Percentiles rank a stretch among this genome's conserved stretches.
Conservation (phyloP, 805 yeast species). For the Cyberlindnera americana region DNA sequence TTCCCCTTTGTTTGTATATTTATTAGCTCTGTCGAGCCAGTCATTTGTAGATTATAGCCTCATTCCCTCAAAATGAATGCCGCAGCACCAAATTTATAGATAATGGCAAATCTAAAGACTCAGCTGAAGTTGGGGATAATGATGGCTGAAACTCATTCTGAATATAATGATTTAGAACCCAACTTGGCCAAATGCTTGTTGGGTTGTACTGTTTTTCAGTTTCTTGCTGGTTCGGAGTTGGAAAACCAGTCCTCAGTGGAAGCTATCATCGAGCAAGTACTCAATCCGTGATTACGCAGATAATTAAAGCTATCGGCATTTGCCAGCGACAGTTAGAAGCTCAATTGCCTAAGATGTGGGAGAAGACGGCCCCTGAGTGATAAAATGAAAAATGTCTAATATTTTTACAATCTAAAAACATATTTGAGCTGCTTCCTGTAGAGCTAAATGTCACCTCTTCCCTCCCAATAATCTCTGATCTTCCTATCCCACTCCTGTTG, state of each 20-base stretch:
- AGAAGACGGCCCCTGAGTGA: slow-evolving; percentile 17
- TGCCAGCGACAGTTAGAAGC: slow-evolving; percentile 27
- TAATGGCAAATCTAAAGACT: too few species aligned
- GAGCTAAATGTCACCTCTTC: slow-evolving; percentile 16
- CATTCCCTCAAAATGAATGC: too few species aligned
- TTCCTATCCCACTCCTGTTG: slow-evolving; percentile 21
- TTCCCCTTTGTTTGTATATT: too few species aligned
- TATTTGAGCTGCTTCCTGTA: too few species aligned
- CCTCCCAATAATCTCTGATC: slow-evolving; percentile 29
- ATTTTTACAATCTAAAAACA: background rate
- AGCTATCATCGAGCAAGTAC: slow-evolving; percentile 23
- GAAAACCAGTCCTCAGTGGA: slow-evolving; percentile 21
- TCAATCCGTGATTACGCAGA: slow-evolving; percentile 6
- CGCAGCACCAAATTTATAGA: too few species aligned
- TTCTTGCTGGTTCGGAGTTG: slow-evolving; percentile 25
- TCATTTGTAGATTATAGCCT: too few species aligned
- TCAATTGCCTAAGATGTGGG: slow-evolving; percentile 29
- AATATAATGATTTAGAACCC: slow-evolving; percentile 10
- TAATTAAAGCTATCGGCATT: slow-evolving; percentile 16
- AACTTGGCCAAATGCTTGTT: slow-evolving; percentile 23
- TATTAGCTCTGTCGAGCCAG: too few species aligned
- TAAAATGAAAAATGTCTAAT: too few species aligned
- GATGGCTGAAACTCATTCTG: background rate
- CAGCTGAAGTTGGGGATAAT: too few species aligned
- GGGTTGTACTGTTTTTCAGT: slow-evolving; percentile 24